Conservation (phyloP, 1,139 yeast species). For the Meyerozyma athensensis region DNA sequence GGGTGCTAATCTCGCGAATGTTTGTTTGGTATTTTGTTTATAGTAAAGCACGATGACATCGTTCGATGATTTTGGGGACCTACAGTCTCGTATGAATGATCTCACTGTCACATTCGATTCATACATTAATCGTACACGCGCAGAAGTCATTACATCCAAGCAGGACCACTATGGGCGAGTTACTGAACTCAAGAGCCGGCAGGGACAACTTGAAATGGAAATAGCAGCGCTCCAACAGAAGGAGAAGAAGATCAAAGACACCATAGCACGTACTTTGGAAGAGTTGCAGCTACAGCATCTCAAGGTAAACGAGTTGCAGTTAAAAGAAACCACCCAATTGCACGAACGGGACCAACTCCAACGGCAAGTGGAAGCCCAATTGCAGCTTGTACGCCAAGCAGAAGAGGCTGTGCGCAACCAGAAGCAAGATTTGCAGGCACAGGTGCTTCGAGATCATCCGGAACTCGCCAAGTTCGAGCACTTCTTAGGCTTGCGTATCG, state of each 20-base stretch:
- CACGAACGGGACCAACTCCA: conserved; percentile 22
- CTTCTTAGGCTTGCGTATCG: conserved; percentile 42
- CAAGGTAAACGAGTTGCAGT: conserved; percentile 24
- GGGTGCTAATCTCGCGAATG: background rate
- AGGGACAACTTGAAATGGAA: conserved; percentile 20
- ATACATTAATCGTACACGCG: conserved; percentile 22
- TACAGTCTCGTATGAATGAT: conserved; percentile 27
- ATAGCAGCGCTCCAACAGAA: conserved; percentile 18
- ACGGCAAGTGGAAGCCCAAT: conserved; percentile 22
- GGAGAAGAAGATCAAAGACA: conserved; percentile 19
- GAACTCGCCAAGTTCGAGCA: conserved; percentile 40
- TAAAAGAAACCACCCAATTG: conserved; percentile 20
- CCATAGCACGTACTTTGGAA: conserved; percentile 14
- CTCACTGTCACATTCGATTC: conserved; percentile 25
- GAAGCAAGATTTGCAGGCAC: conserved; percentile 19
- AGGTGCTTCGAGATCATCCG: conserved; percentile 30
- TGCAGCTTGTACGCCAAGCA: conserved; percentile 18
- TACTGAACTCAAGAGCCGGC: conserved; percentile 26
- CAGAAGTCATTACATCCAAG: conserved; percentile 24
- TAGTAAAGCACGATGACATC: conserved; percentile 7
- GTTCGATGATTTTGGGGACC: conserved; percentile 22
- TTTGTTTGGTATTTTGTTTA: background rate
- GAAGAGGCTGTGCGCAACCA: conserved; percentile 17
- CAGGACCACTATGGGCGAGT: conserved; percentile 26
- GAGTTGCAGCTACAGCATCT: conserved; percentile 8